phyloP scores from a whole-genome alignment of 176 grass and related monocot genomes.

The Thalia dealbata region DNA sequence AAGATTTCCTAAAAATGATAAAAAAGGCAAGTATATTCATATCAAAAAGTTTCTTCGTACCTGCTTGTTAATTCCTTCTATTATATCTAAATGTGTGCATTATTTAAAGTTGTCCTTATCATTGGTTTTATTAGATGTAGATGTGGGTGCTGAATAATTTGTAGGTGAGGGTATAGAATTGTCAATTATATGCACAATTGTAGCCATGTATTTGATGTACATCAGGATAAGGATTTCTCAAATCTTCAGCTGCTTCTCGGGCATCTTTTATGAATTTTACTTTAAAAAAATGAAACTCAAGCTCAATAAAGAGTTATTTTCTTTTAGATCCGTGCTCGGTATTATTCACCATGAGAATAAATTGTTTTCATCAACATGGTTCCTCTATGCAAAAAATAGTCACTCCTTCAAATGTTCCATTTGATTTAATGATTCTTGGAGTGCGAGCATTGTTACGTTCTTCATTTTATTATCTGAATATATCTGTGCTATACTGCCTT shows the following conservation, averaged over 20 bases:
- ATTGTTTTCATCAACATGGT: neutral
- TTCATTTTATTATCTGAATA: neutral
- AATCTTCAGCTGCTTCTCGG: no score
- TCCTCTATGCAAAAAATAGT: neutral
- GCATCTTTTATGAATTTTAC: no score
- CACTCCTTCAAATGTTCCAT: neutral
- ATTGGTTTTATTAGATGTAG: neutral
- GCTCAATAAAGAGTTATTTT: no score
- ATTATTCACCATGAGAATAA: neutral
- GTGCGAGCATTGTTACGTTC: no score
- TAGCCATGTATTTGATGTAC: no score
- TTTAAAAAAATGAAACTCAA: no score
- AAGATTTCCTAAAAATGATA: slow-evolving; percentile 30
- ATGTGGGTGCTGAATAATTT: no score
- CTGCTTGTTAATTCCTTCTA: neutral
- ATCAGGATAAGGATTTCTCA: no score
- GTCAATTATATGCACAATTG: no score
- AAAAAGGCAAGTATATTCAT: slow-evolving; percentile 30
- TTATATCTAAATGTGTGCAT: neutral
- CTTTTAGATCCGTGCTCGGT: neutral
- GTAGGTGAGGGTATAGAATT: no score
- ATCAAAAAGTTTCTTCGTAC: neutral
- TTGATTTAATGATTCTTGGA: no score
- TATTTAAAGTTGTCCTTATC: neutral
- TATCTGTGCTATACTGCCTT: neutral